A percentile compares a stretch with the other conserved stretches of the same genome.
Conservation (phyloP, 176 grass and related monocot species). For the Chloris gayana region DNA sequence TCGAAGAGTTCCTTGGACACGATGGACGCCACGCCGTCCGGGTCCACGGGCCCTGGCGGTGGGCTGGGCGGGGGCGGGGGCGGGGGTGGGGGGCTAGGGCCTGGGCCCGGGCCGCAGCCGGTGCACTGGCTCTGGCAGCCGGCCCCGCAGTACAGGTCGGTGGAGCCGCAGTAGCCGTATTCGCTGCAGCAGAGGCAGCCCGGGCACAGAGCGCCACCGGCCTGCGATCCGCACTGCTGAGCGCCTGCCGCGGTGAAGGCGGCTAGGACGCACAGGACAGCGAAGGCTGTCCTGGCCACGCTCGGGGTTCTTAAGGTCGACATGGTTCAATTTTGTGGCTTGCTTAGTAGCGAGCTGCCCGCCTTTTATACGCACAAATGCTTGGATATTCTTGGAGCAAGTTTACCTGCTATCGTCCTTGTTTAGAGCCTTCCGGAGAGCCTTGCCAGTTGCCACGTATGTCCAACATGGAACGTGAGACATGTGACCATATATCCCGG, state of each 20-base stretch:
- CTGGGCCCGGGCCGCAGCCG: not conserved
- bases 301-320: not conserved
- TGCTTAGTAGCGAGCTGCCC: not conserved
- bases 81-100: too few species aligned
- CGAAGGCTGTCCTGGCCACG: not conserved
- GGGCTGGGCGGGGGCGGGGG: too few species aligned
- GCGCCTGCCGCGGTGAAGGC: not conserved
- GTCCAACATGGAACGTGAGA: too few species aligned
- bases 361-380: not conserved
- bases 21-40: constrained; percentile 39
- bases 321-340: not conserved
- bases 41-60: not conserved
- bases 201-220: constrained; percentile 42
- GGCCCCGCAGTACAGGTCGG: not conserved
- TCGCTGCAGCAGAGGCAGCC: constrained; percentile 58
- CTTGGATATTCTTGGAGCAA: too few species aligned
- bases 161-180: constrained; percentile 48
- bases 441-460: not conserved
- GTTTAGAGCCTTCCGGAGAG: not conserved
- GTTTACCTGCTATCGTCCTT: too few species aligned
- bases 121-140: constrained; percentile 58
- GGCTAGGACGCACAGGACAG: constrained; percentile 10
- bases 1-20: constrained; percentile 46
- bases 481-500: too few species aligned
- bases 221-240: constrained; percentile 50